Conservation (phyloP, 2,329 filamentous ascomycete genomes). For the Claviceps digitariae region DNA sequence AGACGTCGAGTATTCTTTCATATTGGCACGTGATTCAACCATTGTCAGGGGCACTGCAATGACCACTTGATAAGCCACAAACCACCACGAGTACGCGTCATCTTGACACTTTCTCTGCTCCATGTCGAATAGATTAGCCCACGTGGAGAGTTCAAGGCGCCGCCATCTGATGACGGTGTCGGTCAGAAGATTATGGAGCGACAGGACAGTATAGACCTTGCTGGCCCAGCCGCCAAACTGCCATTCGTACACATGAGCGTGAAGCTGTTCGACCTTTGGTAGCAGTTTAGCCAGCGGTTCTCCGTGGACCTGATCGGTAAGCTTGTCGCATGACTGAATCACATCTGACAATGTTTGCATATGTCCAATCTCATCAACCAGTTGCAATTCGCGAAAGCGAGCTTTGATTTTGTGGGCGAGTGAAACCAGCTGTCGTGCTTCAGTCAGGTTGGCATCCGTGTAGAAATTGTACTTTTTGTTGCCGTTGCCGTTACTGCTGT, state of each 20-base stretch:
- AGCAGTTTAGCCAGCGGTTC: constrained; percentile 81
- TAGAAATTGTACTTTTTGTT: constrained; percentile 69
- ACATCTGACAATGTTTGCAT: constrained; percentile 73
- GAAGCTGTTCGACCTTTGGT: constrained; percentile 75
- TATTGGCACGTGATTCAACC: constrained; percentile 40
- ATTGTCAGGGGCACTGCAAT: constrained; percentile 62
- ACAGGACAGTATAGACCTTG: constrained; percentile 55
- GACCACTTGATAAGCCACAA: constrained; percentile 83
- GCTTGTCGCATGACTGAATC: constrained; percentile 56
- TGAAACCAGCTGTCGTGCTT: constrained; percentile 59
- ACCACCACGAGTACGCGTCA: constrained; percentile 87
- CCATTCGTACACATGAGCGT: constrained; percentile 83
- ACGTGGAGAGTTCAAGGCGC: constrained; percentile 79
- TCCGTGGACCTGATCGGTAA: constrained; percentile 61
- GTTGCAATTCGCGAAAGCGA: constrained; percentile 60
- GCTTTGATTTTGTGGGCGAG: constrained; percentile 55
- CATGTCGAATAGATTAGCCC: constrained; percentile 76
- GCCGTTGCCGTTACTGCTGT: background rate
- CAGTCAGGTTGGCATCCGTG: constrained; percentile 59
- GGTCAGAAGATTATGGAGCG: constrained; percentile 65
- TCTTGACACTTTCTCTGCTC: constrained; percentile 64
- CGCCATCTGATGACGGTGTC: constrained; percentile 78
- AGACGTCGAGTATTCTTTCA: constrained; percentile 50
- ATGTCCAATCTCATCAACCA: constrained; percentile 50
- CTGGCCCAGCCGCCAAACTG: constrained; percentile 77